Evolutionary conservation across 495 filamentous ascomycete genomes (phyloP).

Genomic region (Aspergillus leporis): DNA sequence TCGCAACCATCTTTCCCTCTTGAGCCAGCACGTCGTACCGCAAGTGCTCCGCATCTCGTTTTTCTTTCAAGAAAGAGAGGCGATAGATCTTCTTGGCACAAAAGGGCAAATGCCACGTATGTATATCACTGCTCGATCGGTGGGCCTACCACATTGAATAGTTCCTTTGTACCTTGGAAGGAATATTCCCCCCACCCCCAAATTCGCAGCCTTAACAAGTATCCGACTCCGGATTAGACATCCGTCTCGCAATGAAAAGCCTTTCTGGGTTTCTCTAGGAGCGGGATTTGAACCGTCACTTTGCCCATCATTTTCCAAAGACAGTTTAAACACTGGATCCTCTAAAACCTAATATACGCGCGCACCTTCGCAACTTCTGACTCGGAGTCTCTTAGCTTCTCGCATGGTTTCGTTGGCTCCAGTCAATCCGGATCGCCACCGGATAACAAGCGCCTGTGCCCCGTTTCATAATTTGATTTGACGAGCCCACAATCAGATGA

Average conservation of each 20-base stretch:
- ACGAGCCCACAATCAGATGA: constrained; percentile 35
- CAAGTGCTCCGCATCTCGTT: constrained; percentile 17
- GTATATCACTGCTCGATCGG: neutral
- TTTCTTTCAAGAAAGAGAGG: constrained; percentile 14
- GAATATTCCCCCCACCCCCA: neutral
- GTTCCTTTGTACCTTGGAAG: neutral
- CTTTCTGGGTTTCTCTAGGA: neutral
- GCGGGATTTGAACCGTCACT: neutral
- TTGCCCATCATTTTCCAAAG: constrained; percentile 1
- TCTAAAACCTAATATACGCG: constrained; percentile 7
- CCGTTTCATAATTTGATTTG: constrained; percentile 24
- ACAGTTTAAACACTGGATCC: constrained; percentile 2
- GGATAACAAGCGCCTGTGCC: constrained; percentile 14
- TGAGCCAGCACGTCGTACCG: constrained; percentile 14
- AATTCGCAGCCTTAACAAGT: neutral
- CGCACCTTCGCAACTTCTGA: constrained; percentile 4
- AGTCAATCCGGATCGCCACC: constrained; percentile 20
- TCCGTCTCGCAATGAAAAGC: neutral
- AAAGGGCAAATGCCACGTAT: constrained; percentile 19
- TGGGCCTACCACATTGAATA: neutral
- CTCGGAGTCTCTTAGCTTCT: constrained; percentile 3
- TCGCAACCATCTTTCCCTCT: constrained; percentile 1
- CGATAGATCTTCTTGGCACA: constrained; percentile 20
- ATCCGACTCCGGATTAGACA: neutral
- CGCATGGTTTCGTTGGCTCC: constrained; percentile 21